Conservation (phyloP, 2,329 filamentous ascomycete genomes). For the Fusarium anguioides region DNA sequence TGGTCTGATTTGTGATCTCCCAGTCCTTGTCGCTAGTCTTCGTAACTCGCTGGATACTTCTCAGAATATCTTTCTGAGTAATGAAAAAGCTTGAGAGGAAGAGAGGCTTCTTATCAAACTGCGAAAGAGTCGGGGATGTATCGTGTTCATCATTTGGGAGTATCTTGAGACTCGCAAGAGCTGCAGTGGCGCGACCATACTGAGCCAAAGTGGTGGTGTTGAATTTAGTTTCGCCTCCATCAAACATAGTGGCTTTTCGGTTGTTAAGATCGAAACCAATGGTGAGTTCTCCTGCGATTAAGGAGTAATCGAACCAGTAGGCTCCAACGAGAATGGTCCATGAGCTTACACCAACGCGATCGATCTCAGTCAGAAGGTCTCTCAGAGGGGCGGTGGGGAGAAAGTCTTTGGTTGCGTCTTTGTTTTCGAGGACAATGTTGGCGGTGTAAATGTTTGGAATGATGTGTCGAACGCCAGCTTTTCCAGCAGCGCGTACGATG, state of each 20-base stretch:
- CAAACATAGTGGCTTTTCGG: slow-evolving; percentile 42
- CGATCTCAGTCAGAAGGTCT: background rate
- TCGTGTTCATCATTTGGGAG: background rate
- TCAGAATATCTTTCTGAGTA: slow-evolving; percentile 73
- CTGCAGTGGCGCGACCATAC: slow-evolving; percentile 6
- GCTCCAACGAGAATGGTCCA: slow-evolving; percentile 18
- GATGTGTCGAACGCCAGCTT: slow-evolving; percentile 59
- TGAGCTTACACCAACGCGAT: slow-evolving; percentile 8
- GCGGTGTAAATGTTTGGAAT: slow-evolving; percentile 57
- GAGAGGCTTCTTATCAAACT: slow-evolving; percentile 58
- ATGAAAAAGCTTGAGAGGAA: slow-evolving; percentile 67
- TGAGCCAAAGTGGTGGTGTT: slow-evolving; percentile 11
- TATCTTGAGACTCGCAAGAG: slow-evolving; percentile 1
- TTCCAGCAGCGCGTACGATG: slow-evolving; percentile 58
- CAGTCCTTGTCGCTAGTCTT: slow-evolving; percentile 69
- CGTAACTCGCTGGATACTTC: slow-evolving; percentile 68
- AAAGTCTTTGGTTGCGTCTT: background rate
- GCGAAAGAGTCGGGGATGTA: slow-evolving; percentile 48
- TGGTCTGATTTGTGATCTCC: slow-evolving; percentile 62
- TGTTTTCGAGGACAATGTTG: slow-evolving; percentile 40
- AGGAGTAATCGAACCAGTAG: slow-evolving; percentile 23
- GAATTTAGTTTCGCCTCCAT: background rate
- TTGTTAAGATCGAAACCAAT: slow-evolving; percentile 62
- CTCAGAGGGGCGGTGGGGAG: background rate
- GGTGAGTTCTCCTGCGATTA: background rate